phyloP scores from a whole-genome alignment of 169 alveolate genomes.

The Plasmodium gonderi region DNA sequence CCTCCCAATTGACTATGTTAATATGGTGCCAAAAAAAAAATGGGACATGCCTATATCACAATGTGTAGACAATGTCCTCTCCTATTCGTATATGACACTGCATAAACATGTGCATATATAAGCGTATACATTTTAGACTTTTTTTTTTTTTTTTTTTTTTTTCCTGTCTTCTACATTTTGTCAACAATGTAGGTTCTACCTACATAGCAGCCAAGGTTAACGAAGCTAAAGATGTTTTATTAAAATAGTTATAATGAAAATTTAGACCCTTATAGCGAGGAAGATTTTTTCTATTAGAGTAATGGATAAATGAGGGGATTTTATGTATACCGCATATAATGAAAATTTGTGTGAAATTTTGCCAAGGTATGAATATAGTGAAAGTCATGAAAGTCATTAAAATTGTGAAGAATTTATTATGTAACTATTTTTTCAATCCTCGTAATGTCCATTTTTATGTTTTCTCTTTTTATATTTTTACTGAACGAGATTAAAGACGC shows the following conservation, averaged over 20 bases:
- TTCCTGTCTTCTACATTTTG: not conserved
- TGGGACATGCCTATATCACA: no score
- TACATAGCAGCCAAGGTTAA: conserved; percentile 92
- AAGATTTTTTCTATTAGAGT: not conserved
- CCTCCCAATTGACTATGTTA: no score
- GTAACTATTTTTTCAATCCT: no score
- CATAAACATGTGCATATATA: not conserved
- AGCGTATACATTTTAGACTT: not conserved
- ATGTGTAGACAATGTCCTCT: not conserved
- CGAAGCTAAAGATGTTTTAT: conserved; percentile 89
- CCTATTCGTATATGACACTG: not conserved
- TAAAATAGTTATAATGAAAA: conserved; percentile 58
- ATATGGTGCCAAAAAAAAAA: no score
- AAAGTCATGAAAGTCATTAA: no score
- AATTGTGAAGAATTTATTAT: no score
- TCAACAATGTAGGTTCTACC: conserved; percentile 84
- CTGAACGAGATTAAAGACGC: no score
- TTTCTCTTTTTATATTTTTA: no score
- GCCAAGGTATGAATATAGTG: no score
- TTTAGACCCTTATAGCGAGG: not conserved
- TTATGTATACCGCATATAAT: no score
- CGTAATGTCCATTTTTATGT: no score
- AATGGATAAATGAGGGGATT: not conserved
- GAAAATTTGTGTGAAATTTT: no score
- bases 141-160: not conserved